Evolutionary conservation across 768 basidiomycete genomes (phyloP).

Genomic region (Hemileccinum impolitum): DNA sequence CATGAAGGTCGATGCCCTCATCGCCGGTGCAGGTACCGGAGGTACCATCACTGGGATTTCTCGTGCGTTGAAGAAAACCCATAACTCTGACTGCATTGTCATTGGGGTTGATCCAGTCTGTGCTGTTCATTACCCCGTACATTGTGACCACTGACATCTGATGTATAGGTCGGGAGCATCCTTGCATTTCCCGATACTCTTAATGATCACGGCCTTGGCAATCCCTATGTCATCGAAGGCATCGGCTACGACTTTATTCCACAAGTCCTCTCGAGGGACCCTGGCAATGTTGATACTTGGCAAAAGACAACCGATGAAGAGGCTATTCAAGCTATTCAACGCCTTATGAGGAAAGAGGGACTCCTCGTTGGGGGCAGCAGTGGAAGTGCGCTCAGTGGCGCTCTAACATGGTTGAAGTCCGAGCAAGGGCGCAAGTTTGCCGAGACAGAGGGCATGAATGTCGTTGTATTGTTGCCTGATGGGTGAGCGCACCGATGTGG

Average conservation of each 20-base stretch:
- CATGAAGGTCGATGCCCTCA: slow-evolving; percentile 72
- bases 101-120: slow-evolving; percentile 91
- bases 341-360: slow-evolving; percentile 80
- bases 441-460: slow-evolving; percentile 71
- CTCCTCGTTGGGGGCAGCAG: slow-evolving; percentile 92
- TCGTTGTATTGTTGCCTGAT: slow-evolving; percentile 87
- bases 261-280: slow-evolving; percentile 71
- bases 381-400: slow-evolving; percentile 79
- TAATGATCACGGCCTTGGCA: slow-evolving; percentile 46
- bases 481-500: slow-evolving; percentile 50
- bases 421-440: slow-evolving; percentile 63
- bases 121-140: not conserved
- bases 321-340: slow-evolving; percentile 70
- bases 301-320: slow-evolving; percentile 82
- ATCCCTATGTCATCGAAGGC: slow-evolving; percentile 83
- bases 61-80: slow-evolving; percentile 71
- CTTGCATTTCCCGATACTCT: slow-evolving; percentile 69
- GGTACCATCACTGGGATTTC: slow-evolving; percentile 91
- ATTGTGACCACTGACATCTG: slow-evolving; percentile 6
- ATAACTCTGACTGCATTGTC: slow-evolving; percentile 69
- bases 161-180: slow-evolving; percentile 76
- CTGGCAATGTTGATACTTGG: slow-evolving; percentile 67
- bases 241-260: slow-evolving; percentile 96
- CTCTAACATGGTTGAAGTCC: slow-evolving; percentile 72
- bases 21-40: slow-evolving; percentile 91